Evolutionary conservation across 2,329 filamentous ascomycete species (phyloP).

Genomic region (Colletotrichum orbiculare): DNA sequence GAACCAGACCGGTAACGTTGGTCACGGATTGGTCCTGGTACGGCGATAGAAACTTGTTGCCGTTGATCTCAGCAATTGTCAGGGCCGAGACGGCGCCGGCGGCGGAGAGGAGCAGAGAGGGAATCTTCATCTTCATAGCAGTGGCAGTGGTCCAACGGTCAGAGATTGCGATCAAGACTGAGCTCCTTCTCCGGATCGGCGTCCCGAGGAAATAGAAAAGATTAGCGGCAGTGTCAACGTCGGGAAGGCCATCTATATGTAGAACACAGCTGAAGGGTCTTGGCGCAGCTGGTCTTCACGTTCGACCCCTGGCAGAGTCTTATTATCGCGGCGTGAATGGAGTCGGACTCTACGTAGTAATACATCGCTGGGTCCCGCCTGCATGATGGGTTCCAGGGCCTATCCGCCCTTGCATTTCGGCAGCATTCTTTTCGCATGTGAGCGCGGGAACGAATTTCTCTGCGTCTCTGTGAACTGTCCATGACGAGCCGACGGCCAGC

Average conservation of each 20-base stretch:
- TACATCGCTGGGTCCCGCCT: slow-evolving; percentile 9
- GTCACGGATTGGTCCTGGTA: slow-evolving; percentile 66
- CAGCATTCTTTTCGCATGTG: slow-evolving; percentile 25
- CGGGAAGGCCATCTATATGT: slow-evolving; percentile 18
- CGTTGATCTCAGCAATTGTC: slow-evolving; percentile 73
- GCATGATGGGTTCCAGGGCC: slow-evolving; percentile 1
- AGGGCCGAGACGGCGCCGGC: slow-evolving; percentile 49
- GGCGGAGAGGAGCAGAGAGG: slow-evolving; percentile 43
- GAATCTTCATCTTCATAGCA: slow-evolving; percentile 45
- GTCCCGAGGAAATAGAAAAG: slow-evolving; percentile 24
- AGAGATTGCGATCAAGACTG: slow-evolving; percentile 13
- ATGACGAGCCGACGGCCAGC: slow-evolving; percentile 27
- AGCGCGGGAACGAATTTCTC: slow-evolving; percentile 3
- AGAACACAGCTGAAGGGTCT: slow-evolving; percentile 20
- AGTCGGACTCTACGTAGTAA: background rate
- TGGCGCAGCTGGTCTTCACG: slow-evolving; percentile 1
- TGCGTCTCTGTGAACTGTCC: slow-evolving; percentile 9
- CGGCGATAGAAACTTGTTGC: slow-evolving; percentile 71
- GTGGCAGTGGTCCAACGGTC: background rate
- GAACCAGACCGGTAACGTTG: slow-evolving; percentile 71
- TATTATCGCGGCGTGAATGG: slow-evolving; percentile 6
- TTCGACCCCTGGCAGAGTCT: slow-evolving; percentile 6
- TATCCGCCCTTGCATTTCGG: slow-evolving; percentile 34
- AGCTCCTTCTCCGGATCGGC: slow-evolving; percentile 21
- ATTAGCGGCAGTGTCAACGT: background rate